phyloP scores from a whole-genome alignment of 2,329 filamentous ascomycete genomes.

The Sporothrix sp. region DNA sequence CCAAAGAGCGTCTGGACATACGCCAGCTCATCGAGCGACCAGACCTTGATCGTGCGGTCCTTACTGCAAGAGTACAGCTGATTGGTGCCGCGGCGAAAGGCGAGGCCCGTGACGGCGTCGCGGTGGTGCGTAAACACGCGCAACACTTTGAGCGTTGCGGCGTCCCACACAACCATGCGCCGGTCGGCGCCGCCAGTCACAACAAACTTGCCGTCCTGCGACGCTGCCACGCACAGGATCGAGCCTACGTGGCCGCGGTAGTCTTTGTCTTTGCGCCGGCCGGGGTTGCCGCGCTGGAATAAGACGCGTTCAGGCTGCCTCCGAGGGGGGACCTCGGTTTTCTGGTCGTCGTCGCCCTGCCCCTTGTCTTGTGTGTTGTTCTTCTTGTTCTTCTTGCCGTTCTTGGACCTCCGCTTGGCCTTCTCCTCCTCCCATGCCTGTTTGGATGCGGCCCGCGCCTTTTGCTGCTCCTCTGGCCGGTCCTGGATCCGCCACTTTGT shows the following conservation, averaged over 20 bases:
- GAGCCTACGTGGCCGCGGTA: constrained; percentile 70
- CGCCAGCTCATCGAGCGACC: constrained; percentile 82
- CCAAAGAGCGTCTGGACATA: constrained; percentile 95
- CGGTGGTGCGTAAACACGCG: constrained; percentile 87
- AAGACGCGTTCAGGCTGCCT: constrained; percentile 53
- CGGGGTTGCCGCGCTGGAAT: constrained; percentile 52
- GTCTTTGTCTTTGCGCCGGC: constrained; percentile 49
- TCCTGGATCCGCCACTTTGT: constrained; percentile 84
- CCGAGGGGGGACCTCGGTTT: constrained; percentile 45
- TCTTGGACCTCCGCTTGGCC: constrained; percentile 43
- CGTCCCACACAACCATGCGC: constrained; percentile 80
- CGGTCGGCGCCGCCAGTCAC: constrained; percentile 82
- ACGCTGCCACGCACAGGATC: constrained; percentile 79
- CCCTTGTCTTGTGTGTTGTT: not conserved
- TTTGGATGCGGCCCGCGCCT: constrained; percentile 39
- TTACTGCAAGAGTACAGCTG: constrained; percentile 86
- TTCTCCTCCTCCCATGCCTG: constrained; percentile 39
- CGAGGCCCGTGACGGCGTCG: constrained; percentile 73
- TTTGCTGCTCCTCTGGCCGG: constrained; percentile 49
- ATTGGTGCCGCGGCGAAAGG: constrained; percentile 79
- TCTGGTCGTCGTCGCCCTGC: not conserved
- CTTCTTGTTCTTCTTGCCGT: constrained; percentile 34
- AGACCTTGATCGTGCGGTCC: constrained; percentile 91
- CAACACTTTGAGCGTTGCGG: constrained; percentile 64
- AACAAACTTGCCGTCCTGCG: constrained; percentile 80